Base-by-base conservation (phyloP, 163 green algal genomes). In the Scenedesmus sp. region DNA sequence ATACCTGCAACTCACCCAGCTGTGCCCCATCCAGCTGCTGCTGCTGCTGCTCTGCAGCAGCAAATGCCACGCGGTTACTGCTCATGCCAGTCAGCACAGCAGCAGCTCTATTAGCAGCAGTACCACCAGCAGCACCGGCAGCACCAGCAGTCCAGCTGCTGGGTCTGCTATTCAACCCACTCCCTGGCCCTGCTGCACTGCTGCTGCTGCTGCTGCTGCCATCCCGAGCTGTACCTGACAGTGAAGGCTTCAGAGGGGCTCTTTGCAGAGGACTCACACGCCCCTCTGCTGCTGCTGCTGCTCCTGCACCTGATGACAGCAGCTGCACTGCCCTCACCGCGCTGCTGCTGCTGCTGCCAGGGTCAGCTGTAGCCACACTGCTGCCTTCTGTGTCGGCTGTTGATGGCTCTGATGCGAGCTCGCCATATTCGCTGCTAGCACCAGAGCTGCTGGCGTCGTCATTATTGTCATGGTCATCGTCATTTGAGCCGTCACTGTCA, bases 191-290 rank as follows among this genome's bases (percentile, higher is more conserved):
- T 57, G 64, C 23, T 20, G 2, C 64, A 13, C 23, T 82, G 46
- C 62, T 82, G 85, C 85, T 56, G 85, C 85, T 90, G 64, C 85
- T 83, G 85, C 60, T 79, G 84, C 84, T 20, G 52, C 55, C 55
- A 23, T 26, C 52, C 54, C 26, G 9, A 12, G 57, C 56, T 56
- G 56, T 57, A 12, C 13, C 7, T 77, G 83, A 77, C 18, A 59
- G 57, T 60, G 83, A 88, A 2, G 54, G 2, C 52, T 64, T 77
- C 4, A 88, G 83, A 23, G 52, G 20, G 13, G 16, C 56, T 5
- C 15, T 87, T 4, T 46, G 18, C 55, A 16, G 54, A 13, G 18
- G 54, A 55, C 18, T 26, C 16, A 55, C 55, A 55, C 18, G 82
- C 3, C 52, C 20, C 52, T 77, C 83, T 59, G 66, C 67, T 13